phyloP scores from a whole-genome alignment of 352 stramenopile species.

The Thalassiosira hispida region DNA sequence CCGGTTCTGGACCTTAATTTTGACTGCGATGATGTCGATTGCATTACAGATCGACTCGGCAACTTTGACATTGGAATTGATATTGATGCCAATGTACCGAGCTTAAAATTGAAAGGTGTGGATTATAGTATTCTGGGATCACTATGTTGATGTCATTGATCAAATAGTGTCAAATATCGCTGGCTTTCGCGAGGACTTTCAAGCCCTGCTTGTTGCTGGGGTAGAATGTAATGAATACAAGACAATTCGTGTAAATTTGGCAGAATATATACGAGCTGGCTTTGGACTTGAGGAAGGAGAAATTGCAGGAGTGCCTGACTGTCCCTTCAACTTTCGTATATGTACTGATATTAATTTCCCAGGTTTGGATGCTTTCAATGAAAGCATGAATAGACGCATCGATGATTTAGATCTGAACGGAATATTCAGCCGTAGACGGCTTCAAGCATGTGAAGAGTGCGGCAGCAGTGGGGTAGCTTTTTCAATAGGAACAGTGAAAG shows the following conservation, averaged over 20 bases:
- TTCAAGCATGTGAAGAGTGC: background rate
- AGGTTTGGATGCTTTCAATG: slow-evolving; percentile 9
- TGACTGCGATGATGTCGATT: background rate
- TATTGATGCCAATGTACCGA: slow-evolving; percentile 4
- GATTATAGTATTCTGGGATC: background rate
- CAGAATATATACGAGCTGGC: slow-evolving; percentile 6
- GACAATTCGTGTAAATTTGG: slow-evolving; percentile 1
- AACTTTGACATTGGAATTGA: background rate
- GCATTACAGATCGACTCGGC: background rate
- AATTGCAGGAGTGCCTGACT: slow-evolving; percentile 17
- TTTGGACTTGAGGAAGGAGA: slow-evolving; percentile 15
- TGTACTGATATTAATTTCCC: slow-evolving; percentile 16
- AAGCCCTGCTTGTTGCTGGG: background rate
- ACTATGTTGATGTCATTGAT: slow-evolving; percentile 6
- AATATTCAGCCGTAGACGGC: background rate
- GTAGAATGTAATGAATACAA: slow-evolving; percentile 22
- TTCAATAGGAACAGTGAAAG: background rate
- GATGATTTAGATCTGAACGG: background rate
- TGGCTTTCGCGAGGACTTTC: slow-evolving; percentile 8
- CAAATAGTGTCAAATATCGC: slow-evolving; percentile 5
- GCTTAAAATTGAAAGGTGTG: background rate
- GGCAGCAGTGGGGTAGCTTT: background rate
- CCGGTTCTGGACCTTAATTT: slow-evolving; percentile 12
- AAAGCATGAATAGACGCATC: background rate
- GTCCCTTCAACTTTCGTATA: slow-evolving; percentile 3